A percentile compares a stretch with the other conserved stretches of the same genome.
Conservation (phyloP, 2,329 filamentous ascomycete genomes). For the Dactylonectria macrodidyma region DNA sequence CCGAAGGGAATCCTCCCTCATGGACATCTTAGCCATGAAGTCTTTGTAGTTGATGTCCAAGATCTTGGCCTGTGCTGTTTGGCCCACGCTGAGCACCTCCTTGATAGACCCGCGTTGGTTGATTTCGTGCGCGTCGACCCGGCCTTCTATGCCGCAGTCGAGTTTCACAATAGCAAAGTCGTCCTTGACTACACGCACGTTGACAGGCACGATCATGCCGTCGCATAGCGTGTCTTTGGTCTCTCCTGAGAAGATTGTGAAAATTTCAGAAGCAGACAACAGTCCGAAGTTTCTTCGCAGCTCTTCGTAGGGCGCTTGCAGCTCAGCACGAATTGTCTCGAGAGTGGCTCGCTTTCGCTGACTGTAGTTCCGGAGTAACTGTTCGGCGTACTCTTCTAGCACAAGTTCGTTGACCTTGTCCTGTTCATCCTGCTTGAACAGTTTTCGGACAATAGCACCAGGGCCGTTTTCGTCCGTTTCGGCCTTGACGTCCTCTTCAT, state of each 20-base stretch:
- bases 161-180: slow-evolving; percentile 95
- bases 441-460: slow-evolving; percentile 91
- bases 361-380: slow-evolving; percentile 92
- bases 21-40: slow-evolving; percentile 85
- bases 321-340: slow-evolving; percentile 94
- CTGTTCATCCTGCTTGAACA: slow-evolving; percentile 94
- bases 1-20: slow-evolving; percentile 85
- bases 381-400: slow-evolving; percentile 96
- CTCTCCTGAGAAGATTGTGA: slow-evolving; percentile 97
- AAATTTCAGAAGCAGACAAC: slow-evolving; percentile 83
- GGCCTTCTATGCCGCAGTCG: slow-evolving; percentile 93
- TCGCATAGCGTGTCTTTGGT: slow-evolving; percentile 86
- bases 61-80: slow-evolving; percentile 91
- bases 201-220: slow-evolving; percentile 93
- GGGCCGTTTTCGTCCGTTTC: slow-evolving; percentile 92
- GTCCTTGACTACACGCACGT: slow-evolving; percentile 88
- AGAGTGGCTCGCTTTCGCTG: slow-evolving; percentile 96
- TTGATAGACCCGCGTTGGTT: slow-evolving; percentile 80
- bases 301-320: slow-evolving; percentile 95
- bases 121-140: slow-evolving; percentile 86
- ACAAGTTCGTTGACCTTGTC: slow-evolving; percentile 97
- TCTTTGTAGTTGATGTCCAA: slow-evolving; percentile 89
- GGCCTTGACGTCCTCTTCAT: slow-evolving; percentile 97
- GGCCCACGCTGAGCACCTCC: slow-evolving; percentile 82
- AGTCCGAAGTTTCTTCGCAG: slow-evolving; percentile 84